These are phyloP conservation scores for Metrosideros polymorpha DNA, from an alignment of 441 rosid genomes.

Conservation along the genomic window DNA sequence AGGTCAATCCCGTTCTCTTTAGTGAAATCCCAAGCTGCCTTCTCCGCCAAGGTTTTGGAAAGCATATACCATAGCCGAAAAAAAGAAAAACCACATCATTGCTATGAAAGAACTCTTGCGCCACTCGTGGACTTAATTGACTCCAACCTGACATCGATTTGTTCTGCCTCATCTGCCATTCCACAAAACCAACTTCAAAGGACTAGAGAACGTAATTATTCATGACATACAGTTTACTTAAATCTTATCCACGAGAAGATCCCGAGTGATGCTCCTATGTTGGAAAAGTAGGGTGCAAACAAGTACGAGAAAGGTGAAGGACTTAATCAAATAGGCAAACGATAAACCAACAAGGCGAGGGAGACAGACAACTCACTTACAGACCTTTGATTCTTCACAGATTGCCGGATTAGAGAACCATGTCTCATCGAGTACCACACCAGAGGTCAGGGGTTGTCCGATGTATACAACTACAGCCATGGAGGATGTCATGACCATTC, in stretches of 20 bases:
- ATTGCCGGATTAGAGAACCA: neutral
- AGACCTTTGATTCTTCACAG: no score
- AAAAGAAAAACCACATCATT: neutral
- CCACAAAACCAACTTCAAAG: neutral
- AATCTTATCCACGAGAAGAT: neutral
- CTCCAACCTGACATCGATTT: neutral
- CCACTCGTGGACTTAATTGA: neutral
- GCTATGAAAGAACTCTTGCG: neutral
- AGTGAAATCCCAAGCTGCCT: neutral
- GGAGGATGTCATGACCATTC: neutral
- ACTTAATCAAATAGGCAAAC: neutral
- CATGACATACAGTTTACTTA: neutral
- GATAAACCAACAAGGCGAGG: neutral
- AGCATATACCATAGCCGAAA: neutral
- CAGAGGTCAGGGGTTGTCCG: neutral
- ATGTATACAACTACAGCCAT: neutral
- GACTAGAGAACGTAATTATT: neutral
- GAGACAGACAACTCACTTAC: no score
- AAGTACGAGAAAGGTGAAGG: neutral
- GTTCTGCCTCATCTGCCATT: neutral
- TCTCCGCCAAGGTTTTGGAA: neutral
- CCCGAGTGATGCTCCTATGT: neutral
- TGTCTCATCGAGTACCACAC: neutral
- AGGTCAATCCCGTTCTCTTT: neutral
- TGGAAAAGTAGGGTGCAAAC: neutral